phyloP scores from a whole-genome alignment of 495 filamentous ascomycete genomes.

The Glutinoglossum americanum region DNA sequence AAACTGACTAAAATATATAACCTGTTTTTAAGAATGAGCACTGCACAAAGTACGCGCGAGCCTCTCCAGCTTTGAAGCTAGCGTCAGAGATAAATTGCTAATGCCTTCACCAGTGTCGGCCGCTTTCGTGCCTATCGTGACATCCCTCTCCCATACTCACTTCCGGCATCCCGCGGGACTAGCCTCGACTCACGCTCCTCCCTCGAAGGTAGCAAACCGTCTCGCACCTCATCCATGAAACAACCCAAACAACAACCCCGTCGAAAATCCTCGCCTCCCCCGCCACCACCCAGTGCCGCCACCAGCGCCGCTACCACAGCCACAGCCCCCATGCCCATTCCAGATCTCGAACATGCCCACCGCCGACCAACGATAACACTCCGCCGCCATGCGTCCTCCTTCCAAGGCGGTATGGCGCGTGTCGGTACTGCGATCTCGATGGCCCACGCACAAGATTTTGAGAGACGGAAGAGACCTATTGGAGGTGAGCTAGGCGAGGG shows the following conservation, averaged over 20 bases:
- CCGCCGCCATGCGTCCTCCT: constrained; percentile 7
- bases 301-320: too few species aligned
- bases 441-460: constrained; percentile 77
- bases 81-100: neutral
- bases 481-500: too few species aligned
- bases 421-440: constrained; percentile 40
- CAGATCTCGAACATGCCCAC: neutral
- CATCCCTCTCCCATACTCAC: constrained; percentile 54
- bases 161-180: constrained; percentile 12
- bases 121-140: constrained; percentile 68
- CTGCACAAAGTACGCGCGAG: constrained; percentile 36
- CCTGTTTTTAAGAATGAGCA: constrained; percentile 50
- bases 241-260: neutral
- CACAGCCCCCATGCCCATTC: neutral
- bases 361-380: neutral
- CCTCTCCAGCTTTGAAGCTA: neutral
- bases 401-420: constrained; percentile 17
- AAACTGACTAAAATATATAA: neutral
- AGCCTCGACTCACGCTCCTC: neutral
- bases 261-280: neutral
- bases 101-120: constrained; percentile 27
- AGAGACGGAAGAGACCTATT: constrained; percentile 12
- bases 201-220: neutral
- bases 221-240: neutral
- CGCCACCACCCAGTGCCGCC: neutral